Conservation (phyloP, 495 filamentous ascomycete species). For the Penicillium robsamsonii region DNA sequence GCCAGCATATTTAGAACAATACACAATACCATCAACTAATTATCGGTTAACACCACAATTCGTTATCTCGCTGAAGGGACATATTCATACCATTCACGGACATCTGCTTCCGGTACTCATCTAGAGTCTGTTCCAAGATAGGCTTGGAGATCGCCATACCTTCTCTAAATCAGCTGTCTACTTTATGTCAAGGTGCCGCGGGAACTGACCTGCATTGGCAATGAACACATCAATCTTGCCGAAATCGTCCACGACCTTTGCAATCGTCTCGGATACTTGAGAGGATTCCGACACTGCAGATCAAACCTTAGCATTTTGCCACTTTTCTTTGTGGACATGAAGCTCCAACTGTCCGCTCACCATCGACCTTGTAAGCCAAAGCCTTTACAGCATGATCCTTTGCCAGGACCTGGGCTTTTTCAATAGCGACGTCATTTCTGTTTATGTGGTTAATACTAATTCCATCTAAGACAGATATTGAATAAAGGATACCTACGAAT, state of each 20-base stretch:
- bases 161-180: constrained; percentile 8
- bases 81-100: constrained; percentile 38
- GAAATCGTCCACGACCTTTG: constrained; percentile 42
- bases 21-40: constrained; percentile 36
- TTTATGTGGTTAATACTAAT: background rate
- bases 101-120: constrained; percentile 48
- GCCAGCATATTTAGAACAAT: constrained; percentile 39
- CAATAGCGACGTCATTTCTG: constrained; percentile 36
- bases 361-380: constrained; percentile 41
- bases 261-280: constrained; percentile 31
- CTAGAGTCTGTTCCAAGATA: constrained; percentile 44
- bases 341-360: constrained; percentile 11
- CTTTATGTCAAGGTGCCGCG: background rate
- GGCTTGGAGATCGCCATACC: constrained; percentile 54
- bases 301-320: background rate
- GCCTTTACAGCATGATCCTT: constrained; percentile 34
- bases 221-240: constrained; percentile 50
- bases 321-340: background rate
- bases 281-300: constrained; percentile 36
- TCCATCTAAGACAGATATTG: background rate
- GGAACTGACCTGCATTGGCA: constrained; percentile 34
- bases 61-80: background rate
- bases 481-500: constrained; percentile 30
- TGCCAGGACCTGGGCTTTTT: constrained; percentile 32
- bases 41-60: background rate